phyloP scores from a whole-genome alignment of 169 alveolate genomes.

The Pseudocohnilembus persalinus region DNA sequence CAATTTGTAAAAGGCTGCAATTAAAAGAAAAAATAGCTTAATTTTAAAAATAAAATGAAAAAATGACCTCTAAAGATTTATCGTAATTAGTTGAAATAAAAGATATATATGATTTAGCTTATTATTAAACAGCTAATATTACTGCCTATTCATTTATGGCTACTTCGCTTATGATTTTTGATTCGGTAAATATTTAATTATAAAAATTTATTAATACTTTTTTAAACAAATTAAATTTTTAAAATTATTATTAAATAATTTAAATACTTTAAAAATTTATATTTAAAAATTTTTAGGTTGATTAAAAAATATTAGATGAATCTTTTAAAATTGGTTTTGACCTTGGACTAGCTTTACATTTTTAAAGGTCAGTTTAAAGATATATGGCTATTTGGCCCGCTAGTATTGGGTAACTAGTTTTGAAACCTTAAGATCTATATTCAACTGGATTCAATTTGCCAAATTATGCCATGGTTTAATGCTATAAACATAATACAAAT shows the following conservation, averaged over 20 bases:
- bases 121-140: background rate
- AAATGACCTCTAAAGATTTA: background rate
- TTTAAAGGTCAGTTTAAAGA: background rate
- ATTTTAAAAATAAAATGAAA: too few relatives aligned
- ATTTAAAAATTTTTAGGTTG: background rate
- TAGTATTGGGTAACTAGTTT: background rate
- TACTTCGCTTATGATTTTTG: background rate
- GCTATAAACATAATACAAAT: background rate
- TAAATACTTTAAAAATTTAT: too few relatives aligned
- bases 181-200: background rate
- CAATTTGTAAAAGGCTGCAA: background rate
- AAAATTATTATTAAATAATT: too few relatives aligned
- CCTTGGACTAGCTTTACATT: background rate
- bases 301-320: background rate
- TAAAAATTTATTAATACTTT: background rate
- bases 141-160: background rate
- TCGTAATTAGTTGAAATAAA: too few relatives aligned
- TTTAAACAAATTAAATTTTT: too few relatives aligned
- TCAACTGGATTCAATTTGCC: background rate
- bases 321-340: background rate
- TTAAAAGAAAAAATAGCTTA: too few relatives aligned
- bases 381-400: background rate
- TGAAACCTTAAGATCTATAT: background rate
- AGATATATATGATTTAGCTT: background rate
- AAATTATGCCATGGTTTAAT: background rate